Evolutionary conservation across 73 alveolate species (phyloP).

Genomic region (Tetrahymena thermophila): DNA sequence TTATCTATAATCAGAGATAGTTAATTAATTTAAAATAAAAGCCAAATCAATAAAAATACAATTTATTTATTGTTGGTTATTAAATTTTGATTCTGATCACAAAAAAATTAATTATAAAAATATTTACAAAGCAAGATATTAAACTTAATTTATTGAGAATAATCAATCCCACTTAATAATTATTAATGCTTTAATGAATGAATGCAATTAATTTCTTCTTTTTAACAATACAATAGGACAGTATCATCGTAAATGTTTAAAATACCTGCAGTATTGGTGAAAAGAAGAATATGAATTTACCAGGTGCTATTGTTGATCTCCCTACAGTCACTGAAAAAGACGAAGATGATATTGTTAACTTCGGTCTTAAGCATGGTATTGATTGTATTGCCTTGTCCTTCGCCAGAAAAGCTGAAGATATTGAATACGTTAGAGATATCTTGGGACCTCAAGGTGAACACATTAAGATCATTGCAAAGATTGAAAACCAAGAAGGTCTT

Average conservation of each 20-base stretch:
- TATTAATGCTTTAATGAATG: too few species aligned
- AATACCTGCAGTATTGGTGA: slow-evolving; percentile 78
- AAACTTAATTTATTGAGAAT: too few species aligned
- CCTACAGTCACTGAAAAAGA: slow-evolving; percentile 96
- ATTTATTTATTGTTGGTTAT: too few species aligned
- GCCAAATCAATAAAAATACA: background rate
- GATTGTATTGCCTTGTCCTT: slow-evolving; percentile 88
- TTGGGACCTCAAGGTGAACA: slow-evolving; percentile 84
- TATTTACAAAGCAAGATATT: background rate
- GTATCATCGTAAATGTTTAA: slow-evolving; percentile 53
- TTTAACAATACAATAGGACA: slow-evolving; percentile 12
- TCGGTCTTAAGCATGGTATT: slow-evolving; percentile 93
- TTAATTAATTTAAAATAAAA: too few species aligned
- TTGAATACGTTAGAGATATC: slow-evolving; percentile 80
- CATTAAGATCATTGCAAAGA: slow-evolving; percentile 84
- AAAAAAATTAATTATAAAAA: too few species aligned
- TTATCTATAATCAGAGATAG: background rate
- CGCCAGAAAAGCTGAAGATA: slow-evolving; percentile 85
- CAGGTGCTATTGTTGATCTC: slow-evolving; percentile 88
- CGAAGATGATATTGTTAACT: slow-evolving; percentile 90
- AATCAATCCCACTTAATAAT: too few species aligned
- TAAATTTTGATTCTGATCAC: background rate
- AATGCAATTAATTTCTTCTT: background rate
- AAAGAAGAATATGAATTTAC: slow-evolving; percentile 87
- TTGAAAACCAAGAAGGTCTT: slow-evolving; percentile 96